These are phyloP conservation scores for Nakazawaea peltata DNA, from an alignment of 805 yeast species.

Conservation along the genomic window DNA sequence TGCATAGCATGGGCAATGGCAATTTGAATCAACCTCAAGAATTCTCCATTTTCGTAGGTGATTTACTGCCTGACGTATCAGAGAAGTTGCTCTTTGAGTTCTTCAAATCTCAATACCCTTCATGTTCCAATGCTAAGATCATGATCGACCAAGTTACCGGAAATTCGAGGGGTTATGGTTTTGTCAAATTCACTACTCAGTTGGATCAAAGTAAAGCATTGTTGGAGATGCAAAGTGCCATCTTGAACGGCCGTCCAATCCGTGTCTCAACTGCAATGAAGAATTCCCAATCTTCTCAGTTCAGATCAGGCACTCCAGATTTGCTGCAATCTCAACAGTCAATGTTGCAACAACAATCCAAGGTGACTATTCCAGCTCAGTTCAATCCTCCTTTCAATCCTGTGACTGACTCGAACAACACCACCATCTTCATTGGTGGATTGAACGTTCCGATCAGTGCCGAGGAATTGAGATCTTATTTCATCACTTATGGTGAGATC, in stretches of 20 bases:
- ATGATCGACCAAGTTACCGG: slow-evolving; percentile 69
- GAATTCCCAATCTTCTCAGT: not conserved
- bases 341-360: slow-evolving; percentile 11
- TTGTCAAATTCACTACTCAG: slow-evolving; percentile 65
- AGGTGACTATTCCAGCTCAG: slow-evolving; percentile 19
- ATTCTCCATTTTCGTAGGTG: slow-evolving; percentile 79
- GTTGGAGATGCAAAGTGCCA: slow-evolving; percentile 73
- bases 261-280: slow-evolving; percentile 64
- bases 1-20: too few species aligned
- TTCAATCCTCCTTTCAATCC: slow-evolving; percentile 44
- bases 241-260: slow-evolving; percentile 66
- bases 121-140: slow-evolving; percentile 68
- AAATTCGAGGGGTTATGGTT: slow-evolving; percentile 79
- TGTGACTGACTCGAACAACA: slow-evolving; percentile 67
- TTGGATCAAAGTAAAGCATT: slow-evolving; percentile 67
- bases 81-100: slow-evolving; percentile 57
- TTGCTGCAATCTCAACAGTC: slow-evolving; percentile 12
- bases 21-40: slow-evolving; percentile 29
- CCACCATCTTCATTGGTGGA: slow-evolving; percentile 77
- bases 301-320: slow-evolving; percentile 1
- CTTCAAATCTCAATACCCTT: slow-evolving; percentile 63
- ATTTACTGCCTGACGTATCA: slow-evolving; percentile 63
- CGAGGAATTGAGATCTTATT: slow-evolving; percentile 50
- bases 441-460: slow-evolving; percentile 51
- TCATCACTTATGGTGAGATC: slow-evolving; percentile 65